Evolutionary conservation across 1,139 yeast species (phyloP).

Genomic region (Saccharomycopsis hybrid): DNA sequence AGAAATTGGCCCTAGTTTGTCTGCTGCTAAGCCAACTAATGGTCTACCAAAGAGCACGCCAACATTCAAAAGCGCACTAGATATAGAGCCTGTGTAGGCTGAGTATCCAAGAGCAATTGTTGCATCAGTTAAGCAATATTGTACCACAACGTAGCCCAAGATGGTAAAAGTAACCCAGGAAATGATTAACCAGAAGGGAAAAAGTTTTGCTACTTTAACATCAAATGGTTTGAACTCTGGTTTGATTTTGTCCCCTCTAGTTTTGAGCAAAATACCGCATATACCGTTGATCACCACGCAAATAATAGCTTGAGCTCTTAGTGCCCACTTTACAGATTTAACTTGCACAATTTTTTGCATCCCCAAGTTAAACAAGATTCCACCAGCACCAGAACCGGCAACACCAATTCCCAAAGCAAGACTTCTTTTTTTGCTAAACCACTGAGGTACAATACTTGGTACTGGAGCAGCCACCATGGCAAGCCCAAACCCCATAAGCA

Average conservation of each 20-base stretch:
- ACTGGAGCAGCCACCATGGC: constrained; percentile 51
- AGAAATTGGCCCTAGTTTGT: constrained; percentile 50
- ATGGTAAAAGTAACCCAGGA: constrained; percentile 46
- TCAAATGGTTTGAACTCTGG: constrained; percentile 26
- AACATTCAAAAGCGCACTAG: constrained; percentile 54
- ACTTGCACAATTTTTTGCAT: constrained; percentile 31
- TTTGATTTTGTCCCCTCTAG: constrained; percentile 35
- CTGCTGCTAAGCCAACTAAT: constrained; percentile 46
- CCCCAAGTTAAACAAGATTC: constrained; percentile 34
- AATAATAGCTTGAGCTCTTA: constrained; percentile 48
- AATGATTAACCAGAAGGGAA: constrained; percentile 38
- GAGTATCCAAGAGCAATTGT: constrained; percentile 54
- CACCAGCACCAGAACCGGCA: constrained; percentile 52
- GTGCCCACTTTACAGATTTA: constrained; percentile 59
- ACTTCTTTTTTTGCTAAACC: constrained; percentile 47
- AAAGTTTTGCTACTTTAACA: constrained; percentile 28
- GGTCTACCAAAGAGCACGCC: constrained; percentile 65
- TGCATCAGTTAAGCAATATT: constrained; percentile 55
- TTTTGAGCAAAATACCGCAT: constrained; percentile 35
- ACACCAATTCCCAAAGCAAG: constrained; percentile 46
- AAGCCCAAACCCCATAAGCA: constrained; percentile 53
- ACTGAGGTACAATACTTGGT: constrained; percentile 43
- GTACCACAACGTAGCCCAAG: constrained; percentile 50
- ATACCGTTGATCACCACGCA: constrained; percentile 31
- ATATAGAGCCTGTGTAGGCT: constrained; percentile 47